Evolutionary conservation across 805 yeast species (phyloP), one percentile per base, ranked within the genome.

Genomic region (Yarrowia porcina): DNA sequence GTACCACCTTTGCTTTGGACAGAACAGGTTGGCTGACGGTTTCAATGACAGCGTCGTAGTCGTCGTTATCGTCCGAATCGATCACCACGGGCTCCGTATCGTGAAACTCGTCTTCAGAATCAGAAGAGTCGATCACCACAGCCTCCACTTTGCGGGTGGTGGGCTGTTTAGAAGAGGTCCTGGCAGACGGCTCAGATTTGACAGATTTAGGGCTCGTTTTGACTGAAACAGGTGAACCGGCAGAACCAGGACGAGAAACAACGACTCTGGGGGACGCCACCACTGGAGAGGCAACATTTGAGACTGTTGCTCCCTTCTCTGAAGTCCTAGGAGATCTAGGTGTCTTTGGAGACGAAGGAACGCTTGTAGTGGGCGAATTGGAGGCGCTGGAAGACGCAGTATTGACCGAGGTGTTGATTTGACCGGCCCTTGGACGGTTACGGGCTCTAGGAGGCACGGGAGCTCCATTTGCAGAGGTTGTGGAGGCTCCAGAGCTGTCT

Each of bases 1-100:
- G 25, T 4, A 39, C 59, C n/a, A 25, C 59, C 44, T 47, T 47
- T 32, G 50, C 60, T 23, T 33, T 45, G 42, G 18, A 28, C 42
- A 33, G 30, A 17, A 44, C 57, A n/a, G 63, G 56, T 41, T 45
- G 63, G 39, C 44, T 36, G 35, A 52, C 59, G 18, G 39, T 42
- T 23, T 60, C 63, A 18, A 50, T 50, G 15, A 50, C 57, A 17
- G 41, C 60, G 18, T 35, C 59, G 20, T 33, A 33, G 27, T 60
- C 63, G 28, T 35, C 59, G 18, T 45, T 36, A 28, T 33, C 63
- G 27, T 25, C 45, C 7, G 59, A 30, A 20, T 33, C 63, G 33
- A 45, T 32, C 25, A 33, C 60, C 59, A 45, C 63, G 8, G 49
- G 30, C 27, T 30, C 54, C 2, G 64, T 35, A 13, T 38, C 65